Base-by-base conservation (phyloP, 495 filamentous ascomycete species). In the Penicillium nucicola region DNA sequence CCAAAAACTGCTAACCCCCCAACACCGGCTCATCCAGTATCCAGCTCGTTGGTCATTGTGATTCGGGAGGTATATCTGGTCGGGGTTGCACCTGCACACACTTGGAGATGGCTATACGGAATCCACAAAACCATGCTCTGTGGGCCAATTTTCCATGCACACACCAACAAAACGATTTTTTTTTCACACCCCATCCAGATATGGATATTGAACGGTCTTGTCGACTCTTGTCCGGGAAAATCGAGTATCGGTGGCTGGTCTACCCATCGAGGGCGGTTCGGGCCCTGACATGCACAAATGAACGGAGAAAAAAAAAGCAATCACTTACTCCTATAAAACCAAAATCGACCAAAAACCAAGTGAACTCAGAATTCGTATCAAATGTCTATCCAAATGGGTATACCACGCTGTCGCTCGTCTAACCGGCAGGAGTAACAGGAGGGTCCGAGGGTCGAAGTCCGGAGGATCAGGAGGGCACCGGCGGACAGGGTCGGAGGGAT, bases 371-470 rank as follows among this genome's bases (percentile, higher is more conserved):
- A 50, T 45, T 56, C 45, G 45, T 55, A 62, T 63, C 57, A 58
- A 65, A 51, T 55, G 56, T 52, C 45, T 50, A 56, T 57, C 39
- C 55, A 55, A 54, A 64, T 64, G 62, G 45, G 48, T 44, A 62
- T 57, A 67, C 68, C 62, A 67, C 63, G 39, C 60, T 60, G 57
- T 67, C 59, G 71, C 69, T 71, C 71, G 66, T 75, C 66, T 72
- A 75, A 70, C 69, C 71, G 67, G 67, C 63, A 75, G 69, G 61
- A 73, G 68, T 66, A 69, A 60, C 66, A 70, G 67, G 70, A 64
- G 64, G 65, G 58, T 61, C 55, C 38, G 53, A 65, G 58, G 48
- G 69, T 72, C 68, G 61, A 60, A 57, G 42, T 50, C 60, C 62
- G 59, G 25, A 55, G 64, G 61, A 66, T 64, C 60, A 65, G 45